Percentiles rank a stretch among this genome's conserved stretches.
phyloP scores from a whole-genome alignment of 805 yeast species.

The Candida boidinii region DNA sequence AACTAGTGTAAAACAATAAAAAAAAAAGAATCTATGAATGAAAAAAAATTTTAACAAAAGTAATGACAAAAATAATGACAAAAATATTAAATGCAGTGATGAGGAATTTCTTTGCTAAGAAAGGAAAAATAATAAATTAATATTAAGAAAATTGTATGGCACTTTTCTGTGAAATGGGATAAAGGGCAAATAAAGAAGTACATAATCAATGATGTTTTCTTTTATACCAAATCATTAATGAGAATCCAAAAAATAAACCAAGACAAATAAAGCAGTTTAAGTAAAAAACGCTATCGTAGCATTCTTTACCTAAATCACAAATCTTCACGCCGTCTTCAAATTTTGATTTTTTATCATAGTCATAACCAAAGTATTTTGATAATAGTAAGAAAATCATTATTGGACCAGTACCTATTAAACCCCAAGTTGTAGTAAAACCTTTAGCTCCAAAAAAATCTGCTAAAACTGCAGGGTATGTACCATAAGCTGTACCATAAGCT shows the following conservation, averaged over 20 bases:
- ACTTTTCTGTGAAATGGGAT: no score
- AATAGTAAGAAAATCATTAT: constrained; percentile 43
- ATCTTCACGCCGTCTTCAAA: constrained; percentile 29
- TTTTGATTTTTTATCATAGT: constrained; percentile 37
- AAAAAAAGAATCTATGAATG: no score
- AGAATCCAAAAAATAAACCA: constrained; percentile 13
- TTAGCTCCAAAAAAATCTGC: constrained; percentile 66
- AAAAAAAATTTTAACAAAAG: no score
- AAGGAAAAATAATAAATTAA: no score
- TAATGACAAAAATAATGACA: no score
- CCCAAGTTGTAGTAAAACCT: constrained; percentile 71
- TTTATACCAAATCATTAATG: no score
- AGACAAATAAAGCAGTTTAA: constrained; percentile 29
- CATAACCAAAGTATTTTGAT: constrained; percentile 46
- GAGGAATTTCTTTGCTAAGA: no score
- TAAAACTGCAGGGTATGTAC: constrained; percentile 66
- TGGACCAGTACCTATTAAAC: constrained; percentile 66
- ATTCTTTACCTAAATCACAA: constrained; percentile 34
- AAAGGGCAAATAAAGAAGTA: no score
- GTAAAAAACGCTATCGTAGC: constrained; percentile 41
- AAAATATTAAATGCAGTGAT: no score
- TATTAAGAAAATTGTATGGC: no score
- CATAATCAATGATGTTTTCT: no score
- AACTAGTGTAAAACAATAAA: no score
- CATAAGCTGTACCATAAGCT: constrained; percentile 65